A percentile compares a stretch with the other conserved stretches of the same genome.
Evolutionary conservation across 768 basidiomycete genomes (phyloP).

Genomic region (Pisolithus tinctorius): DNA sequence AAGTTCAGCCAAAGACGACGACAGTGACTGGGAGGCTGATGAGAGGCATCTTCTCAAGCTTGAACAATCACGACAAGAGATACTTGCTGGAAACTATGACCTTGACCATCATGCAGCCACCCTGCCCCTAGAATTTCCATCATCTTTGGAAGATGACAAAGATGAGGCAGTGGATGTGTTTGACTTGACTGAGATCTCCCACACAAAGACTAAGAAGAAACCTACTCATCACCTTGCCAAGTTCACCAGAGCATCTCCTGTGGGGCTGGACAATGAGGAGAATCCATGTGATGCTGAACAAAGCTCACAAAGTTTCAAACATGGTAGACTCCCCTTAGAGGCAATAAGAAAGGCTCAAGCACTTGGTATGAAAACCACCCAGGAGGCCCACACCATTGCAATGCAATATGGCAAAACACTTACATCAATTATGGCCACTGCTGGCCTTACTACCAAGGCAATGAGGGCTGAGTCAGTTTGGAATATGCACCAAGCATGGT

Average conservation of each 20-base stretch:
- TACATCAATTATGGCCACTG: not conserved
- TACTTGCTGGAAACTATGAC: not conserved
- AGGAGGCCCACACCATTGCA: not conserved
- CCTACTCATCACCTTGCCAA: too few species aligned
- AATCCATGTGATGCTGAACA: too few species aligned
- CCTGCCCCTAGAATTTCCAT: not conserved
- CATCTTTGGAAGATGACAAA: not conserved
- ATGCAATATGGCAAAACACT: not conserved
- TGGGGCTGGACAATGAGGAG: too few species aligned
- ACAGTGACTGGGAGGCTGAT: not conserved
- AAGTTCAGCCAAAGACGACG: too few species aligned
- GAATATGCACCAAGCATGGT: conserved; percentile 5
- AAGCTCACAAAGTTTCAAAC: too few species aligned
- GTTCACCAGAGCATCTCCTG: too few species aligned
- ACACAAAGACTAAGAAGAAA: not conserved
- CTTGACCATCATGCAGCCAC: not conserved
- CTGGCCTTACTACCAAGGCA: conserved; percentile 1
- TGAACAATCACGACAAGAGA: not conserved
- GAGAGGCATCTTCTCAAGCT: not conserved
- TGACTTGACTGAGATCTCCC: too few species aligned
- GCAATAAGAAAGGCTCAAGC: not conserved
- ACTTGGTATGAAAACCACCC: not conserved
- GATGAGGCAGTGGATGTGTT: not conserved
- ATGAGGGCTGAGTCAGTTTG: not conserved
- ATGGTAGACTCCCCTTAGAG: not conserved